phyloP scores from a whole-genome alignment of 2,329 filamentous ascomycete genomes.

The Aspergillus versicolor region DNA sequence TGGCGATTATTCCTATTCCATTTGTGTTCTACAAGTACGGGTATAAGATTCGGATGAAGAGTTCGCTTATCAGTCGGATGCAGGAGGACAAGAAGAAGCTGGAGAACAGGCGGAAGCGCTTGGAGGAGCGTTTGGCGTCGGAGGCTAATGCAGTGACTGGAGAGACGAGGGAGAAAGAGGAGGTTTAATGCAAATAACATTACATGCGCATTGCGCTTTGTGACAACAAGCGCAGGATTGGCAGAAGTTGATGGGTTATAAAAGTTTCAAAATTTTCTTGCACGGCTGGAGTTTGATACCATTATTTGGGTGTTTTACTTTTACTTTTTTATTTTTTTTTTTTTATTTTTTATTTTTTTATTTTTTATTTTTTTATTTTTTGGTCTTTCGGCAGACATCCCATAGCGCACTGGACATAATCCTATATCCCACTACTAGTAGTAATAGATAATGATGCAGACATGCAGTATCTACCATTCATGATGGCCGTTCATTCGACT shows the following conservation, averaged over 20 bases:
- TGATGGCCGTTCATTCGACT: neutral
- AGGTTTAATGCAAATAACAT: conserved; percentile 10
- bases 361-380: neutral
- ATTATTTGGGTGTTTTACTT: neutral
- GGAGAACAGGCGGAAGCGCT: conserved; percentile 41
- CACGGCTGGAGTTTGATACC: conserved; percentile 11
- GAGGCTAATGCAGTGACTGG: conserved; percentile 12
- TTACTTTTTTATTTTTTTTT: neutral
- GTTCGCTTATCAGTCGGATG: conserved; percentile 57
- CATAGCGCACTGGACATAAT: neutral
- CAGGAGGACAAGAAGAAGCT: conserved; percentile 52
- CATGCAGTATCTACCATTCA: neutral
- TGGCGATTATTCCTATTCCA: conserved; percentile 74
- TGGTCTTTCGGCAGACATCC: no score
- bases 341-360: neutral
- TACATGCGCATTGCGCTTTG: neutral
- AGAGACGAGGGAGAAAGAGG: conserved; percentile 20
- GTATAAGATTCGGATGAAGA: conserved; percentile 56
- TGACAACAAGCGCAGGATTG: neutral
- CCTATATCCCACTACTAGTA: neutral
- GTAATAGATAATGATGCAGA: conserved; percentile 6
- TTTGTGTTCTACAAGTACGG: conserved; percentile 71
- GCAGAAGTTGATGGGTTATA: neutral
- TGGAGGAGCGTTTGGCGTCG: conserved; percentile 12
- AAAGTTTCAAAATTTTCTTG: conserved; percentile 13